Percentiles rank a stretch among this genome's conserved stretches.
Evolutionary conservation across 129 eudicot genomes (phyloP).

Genomic region (Ambrosia trifida): DNA sequence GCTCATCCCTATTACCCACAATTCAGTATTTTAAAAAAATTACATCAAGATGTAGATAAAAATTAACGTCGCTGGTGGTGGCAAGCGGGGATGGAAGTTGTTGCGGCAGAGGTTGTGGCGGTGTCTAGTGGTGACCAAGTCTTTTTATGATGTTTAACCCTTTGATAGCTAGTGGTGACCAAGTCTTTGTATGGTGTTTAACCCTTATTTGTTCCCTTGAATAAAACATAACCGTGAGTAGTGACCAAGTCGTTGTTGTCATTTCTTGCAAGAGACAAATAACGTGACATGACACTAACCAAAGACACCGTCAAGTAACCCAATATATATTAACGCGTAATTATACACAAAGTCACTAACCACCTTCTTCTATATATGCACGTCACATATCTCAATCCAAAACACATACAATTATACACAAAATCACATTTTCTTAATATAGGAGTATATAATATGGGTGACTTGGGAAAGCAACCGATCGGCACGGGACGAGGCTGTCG

Average conservation of each 20-base stretch:
- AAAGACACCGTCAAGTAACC: constrained; percentile 22
- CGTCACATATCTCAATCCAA: background rate
- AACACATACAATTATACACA: background rate
- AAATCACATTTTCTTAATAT: background rate
- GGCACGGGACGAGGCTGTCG: constrained; percentile 15
- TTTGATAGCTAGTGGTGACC: no score
- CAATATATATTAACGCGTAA: constrained; percentile 14
- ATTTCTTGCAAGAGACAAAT: background rate
- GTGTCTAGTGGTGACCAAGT: background rate
- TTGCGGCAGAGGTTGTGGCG: background rate
- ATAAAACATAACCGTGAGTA: background rate
- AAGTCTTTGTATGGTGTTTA: no score
- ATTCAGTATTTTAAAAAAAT: no score
- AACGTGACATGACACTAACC: background rate
- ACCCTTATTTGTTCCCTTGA: background rate
- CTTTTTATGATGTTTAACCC: no score
- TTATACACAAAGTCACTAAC: constrained; percentile 1
- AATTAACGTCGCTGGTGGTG: background rate
- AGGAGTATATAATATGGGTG: constrained; percentile 7
- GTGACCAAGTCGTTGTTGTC: constrained; percentile 18
- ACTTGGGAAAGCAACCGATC: constrained; percentile 23
- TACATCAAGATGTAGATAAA: background rate
- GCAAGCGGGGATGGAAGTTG: no score
- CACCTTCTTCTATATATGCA: background rate
- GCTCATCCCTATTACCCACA: no score